These are phyloP conservation scores for Botrytis squamosa DNA, from an alignment of 2,329 filamentous ascomycete genomes.

Conservation along the genomic window DNA sequence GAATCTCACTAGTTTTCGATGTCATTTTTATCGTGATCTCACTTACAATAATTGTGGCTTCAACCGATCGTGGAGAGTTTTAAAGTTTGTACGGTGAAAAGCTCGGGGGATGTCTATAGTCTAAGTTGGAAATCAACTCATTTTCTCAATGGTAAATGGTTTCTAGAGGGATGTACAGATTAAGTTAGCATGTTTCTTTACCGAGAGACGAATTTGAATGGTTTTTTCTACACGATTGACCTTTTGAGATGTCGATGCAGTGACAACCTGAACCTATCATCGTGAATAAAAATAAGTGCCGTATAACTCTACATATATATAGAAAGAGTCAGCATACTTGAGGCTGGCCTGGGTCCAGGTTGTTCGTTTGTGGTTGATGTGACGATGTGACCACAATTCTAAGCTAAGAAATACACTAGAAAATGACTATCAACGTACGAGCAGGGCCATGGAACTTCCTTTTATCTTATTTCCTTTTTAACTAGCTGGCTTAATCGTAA, in stretches of 20 bases:
- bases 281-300: neutral
- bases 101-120: neutral
- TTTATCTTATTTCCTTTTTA: rapidly evolving
- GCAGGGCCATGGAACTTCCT: neutral
- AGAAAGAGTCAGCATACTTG: neutral
- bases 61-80: neutral
- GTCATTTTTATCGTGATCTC: neutral
- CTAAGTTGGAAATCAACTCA: neutral
- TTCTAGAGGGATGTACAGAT: too few species aligned
- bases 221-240: neutral
- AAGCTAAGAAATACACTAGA: neutral
- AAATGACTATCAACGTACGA: neutral
- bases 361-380: neutral
- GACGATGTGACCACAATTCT: neutral
- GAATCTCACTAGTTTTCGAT: neutral
- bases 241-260: neutral
- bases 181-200: neutral
- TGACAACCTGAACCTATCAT: rapidly evolving
- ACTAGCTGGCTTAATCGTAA: too few species aligned
- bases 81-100: neutral
- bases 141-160: rapidly evolving
- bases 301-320: rapidly evolving
- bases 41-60: neutral
- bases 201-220: neutral
- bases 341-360: rapidly evolving